Evolutionary conservation across 164 flowering plant species (phyloP), one percentile per base, ranked within the genome.

Genomic region (Vitis rupestris): DNA sequence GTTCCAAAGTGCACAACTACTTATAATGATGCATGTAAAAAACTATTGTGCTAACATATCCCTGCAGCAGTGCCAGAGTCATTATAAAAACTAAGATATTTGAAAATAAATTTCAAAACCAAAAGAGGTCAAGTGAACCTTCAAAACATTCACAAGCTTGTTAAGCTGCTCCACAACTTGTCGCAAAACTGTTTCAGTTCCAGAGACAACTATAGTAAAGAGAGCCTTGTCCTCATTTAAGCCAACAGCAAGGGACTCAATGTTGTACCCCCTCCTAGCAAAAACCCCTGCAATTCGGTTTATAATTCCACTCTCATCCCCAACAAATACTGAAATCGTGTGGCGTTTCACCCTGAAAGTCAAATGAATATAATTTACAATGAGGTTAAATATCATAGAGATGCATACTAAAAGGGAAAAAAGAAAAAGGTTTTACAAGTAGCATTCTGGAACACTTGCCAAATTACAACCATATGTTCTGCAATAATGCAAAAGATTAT

Each of bases 301-400:
- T 65, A 95, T 93, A 85, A 95, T 95, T 62, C 99, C 99, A 79
- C 98, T 91, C 75, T 96, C 99, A 81, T 96, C 99, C 63, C 99
- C 99, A 75, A 93, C 99, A 81, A 89, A 96, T 44, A 96, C 97
- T 1, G 95, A 89, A 65, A 95, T 87, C 0, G 98, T 90, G 70
- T 93, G 97, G 62, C 97, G 76, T 51, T 79, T 83, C 74, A 83
- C 87, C 84, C 97, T 93, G 78, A 0, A 59, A 55, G 44, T 37
- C 7, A 37, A 37, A 37, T 3, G 50, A 48, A 44, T 13, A 37
- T 3, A 52, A n/a, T 52, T 23, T 19, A 61, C 27, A 23, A 1
- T 1, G 27, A 44, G 0, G 27, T 4, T 50, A 23, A 61, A 54
- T n/a, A 55, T 19, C 27, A 50, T 48, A 3, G 44, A 37, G 44